Base-by-base conservation (phyloP, 768 basidiomycete genomes). In the Termitomyces sp. region DNA sequence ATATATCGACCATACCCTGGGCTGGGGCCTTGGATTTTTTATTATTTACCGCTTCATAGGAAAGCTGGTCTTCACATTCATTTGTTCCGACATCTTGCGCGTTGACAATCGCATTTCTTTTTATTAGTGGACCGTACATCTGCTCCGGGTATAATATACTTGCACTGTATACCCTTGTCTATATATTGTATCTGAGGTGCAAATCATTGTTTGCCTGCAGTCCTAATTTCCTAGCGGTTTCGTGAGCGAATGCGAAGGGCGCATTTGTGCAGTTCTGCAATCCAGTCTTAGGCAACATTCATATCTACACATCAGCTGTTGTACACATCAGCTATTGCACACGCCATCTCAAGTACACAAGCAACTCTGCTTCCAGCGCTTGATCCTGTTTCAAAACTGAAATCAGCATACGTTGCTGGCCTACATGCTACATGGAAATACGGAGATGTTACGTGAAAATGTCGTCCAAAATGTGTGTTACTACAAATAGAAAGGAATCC, bases 401-500 rank as follows among this genome's bases (percentile, higher is more conserved):
- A 39, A 16, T 16, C 16, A n/a, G 16, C 17, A 37, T 17, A n/a
- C n/a, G 39, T 19, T 40, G 9, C 39, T 40, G 39, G n/a, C 1
- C 39, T 39, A 39, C 35, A 40, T 2, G n/a, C 6, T 37, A 37
- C 7, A 40, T 19, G 10, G 3, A 40, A 19, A 19, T 19, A 40
- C 39, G n/a, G 10, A 40, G 17, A 40, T 17, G 17, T 5, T 37
- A 37, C 6, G 35, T 6, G 16, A 11, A 37, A 2, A 40, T n/a
- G 9, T 44, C 8, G 16, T 27, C 19, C 32, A 14, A 48, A n/a
- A 14, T 11, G n/a, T 48, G 32, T 21, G 3, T 30, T 27, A 48
- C 54, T 59, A 83, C 58, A 97, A 68, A 70, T 91, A 93, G 65
- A 95, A 93, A 2, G 97, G 97, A 63, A 99, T 88, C 2, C 97